Evolutionary conservation across 768 basidiomycete species (phyloP).

Genomic region (Holtermanniella nyarrowii): DNA sequence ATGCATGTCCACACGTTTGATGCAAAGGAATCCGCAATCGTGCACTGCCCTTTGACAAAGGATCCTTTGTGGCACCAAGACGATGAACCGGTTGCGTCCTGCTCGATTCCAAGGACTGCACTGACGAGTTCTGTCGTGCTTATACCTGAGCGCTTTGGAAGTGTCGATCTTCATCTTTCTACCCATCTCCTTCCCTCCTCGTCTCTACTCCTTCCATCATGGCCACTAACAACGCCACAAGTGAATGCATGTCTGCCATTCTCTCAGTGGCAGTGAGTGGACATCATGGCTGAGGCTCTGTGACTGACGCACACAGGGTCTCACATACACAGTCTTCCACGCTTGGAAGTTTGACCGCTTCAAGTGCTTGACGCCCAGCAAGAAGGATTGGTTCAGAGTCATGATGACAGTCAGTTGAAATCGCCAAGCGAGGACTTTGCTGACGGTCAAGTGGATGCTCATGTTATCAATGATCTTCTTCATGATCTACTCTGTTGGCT

Average conservation of each 20-base stretch:
- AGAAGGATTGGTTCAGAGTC: constrained; percentile 27
- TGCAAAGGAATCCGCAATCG: no score
- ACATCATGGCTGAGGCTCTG: constrained; percentile 1
- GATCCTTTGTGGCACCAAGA: background rate
- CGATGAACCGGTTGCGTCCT: background rate
- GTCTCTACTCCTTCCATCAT: constrained; percentile 3
- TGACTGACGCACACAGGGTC: background rate
- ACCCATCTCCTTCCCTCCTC: background rate
- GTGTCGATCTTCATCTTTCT: no score
- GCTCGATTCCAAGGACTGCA: background rate
- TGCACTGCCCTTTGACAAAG: no score
- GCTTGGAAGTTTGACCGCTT: constrained; percentile 23
- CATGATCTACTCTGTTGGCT: constrained; percentile 17
- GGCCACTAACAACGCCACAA: constrained; percentile 15
- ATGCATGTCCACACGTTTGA: no score
- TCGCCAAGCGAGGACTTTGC: background rate
- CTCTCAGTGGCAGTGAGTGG: constrained; percentile 10
- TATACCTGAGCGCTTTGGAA: no score
- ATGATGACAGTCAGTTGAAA: constrained; percentile 15
- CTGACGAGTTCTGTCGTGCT: background rate
- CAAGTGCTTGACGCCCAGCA: constrained; percentile 18
- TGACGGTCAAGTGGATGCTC: constrained; percentile 21
- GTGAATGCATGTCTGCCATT: constrained; percentile 7
- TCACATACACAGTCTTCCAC: constrained; percentile 15
- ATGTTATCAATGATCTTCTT: constrained; percentile 7